These are phyloP conservation scores for Dendrobium huoshanense DNA, from an alignment of 106 monocot species.

Conservation along the genomic window DNA sequence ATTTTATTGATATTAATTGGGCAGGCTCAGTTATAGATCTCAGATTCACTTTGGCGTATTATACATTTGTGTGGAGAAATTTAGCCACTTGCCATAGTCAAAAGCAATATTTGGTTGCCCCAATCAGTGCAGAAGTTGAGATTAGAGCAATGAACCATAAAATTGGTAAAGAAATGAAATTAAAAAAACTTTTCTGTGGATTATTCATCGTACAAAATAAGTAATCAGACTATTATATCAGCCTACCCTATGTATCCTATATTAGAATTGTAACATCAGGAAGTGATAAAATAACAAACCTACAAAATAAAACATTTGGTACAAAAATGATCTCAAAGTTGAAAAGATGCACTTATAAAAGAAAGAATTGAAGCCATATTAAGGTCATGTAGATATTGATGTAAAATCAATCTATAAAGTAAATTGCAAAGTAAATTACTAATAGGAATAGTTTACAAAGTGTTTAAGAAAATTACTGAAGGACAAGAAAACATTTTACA, in stretches of 20 bases:
- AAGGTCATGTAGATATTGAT: not conserved
- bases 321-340: not conserved
- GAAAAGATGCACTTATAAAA: not conserved
- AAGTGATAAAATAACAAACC: not conserved
- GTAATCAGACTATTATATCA: not conserved
- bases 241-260: not conserved
- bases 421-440: not conserved
- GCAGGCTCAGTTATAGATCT: no score
- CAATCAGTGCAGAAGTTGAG: no score
- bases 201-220: no score
- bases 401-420: not conserved
- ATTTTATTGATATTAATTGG: no score
- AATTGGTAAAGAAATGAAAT: no score
- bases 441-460: not conserved
- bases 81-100: no score
- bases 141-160: no score
- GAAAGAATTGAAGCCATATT: not conserved
- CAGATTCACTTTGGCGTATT: no score
- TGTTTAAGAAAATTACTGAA: not conserved
- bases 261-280: not conserved
- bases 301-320: not conserved
- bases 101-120: no score
- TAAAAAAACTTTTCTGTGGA: no score
- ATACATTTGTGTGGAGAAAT: no score
- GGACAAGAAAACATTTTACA: constrained; percentile 1